Conservation (phyloP, 2,329 filamentous ascomycete species). For the Trichophyton schoenleinii region DNA sequence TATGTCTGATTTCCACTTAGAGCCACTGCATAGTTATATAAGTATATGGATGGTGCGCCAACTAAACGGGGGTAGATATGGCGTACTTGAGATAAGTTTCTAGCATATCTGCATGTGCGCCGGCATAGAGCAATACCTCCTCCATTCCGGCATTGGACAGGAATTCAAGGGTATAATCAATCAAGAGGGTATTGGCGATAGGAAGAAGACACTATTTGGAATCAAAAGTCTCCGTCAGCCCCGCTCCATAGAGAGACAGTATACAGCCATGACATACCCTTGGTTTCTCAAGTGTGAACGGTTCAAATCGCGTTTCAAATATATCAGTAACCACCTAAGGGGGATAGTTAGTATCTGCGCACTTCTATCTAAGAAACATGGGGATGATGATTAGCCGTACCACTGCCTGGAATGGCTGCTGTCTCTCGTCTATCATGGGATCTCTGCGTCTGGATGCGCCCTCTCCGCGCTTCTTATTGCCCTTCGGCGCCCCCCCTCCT, state of each 20-base stretch:
- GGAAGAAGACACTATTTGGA: conserved; percentile 67
- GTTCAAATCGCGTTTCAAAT: conserved; percentile 82
- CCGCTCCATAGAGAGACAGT: neutral
- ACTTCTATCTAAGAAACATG: neutral
- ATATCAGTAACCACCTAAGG: conserved; percentile 76
- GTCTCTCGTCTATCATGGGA: conserved; percentile 39
- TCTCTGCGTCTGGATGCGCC: conserved; percentile 21
- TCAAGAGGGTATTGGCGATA: conserved; percentile 82
- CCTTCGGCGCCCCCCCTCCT: neutral
- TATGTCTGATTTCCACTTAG: conserved; percentile 60
- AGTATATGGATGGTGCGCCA: neutral
- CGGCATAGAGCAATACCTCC: conserved; percentile 85
- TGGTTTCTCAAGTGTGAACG: conserved; percentile 78
- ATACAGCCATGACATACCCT: conserved; percentile 47
- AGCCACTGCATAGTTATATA: conserved; percentile 36
- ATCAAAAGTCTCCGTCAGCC: neutral
- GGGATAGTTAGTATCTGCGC: neutral
- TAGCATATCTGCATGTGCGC: conserved; percentile 72
- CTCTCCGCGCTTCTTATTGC: neutral
- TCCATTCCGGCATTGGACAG: conserved; percentile 90
- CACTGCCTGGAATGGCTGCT: conserved; percentile 52
- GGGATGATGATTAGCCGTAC: conserved; percentile 30
- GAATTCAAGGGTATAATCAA: conserved; percentile 96
- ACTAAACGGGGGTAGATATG: neutral
- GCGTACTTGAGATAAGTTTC: conserved; percentile 65